Base-by-base conservation (phyloP, 2,329 filamentous ascomycete genomes). In the Penicillium sp. region DNA sequence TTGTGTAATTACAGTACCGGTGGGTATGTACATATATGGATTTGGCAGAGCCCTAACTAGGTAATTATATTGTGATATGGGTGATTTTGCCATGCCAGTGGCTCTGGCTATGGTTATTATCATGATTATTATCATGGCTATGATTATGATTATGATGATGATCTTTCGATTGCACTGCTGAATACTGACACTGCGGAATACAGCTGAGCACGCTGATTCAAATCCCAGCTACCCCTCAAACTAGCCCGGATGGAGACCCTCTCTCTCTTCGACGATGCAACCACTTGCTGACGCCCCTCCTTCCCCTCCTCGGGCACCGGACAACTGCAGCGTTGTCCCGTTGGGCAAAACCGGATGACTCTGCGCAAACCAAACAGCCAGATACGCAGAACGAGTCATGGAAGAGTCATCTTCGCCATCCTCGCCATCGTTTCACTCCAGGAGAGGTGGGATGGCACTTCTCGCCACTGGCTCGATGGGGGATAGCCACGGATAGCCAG, bases 241-340 rank as follows among this genome's bases (percentile, higher is more conserved):
- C 60, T 60, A 62, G 58, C 49, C 60, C 54, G 40, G 52, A 61
- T 62, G 59, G 52, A 62, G 58, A 61, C 41, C 24, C 29, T 55
- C 34, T 26, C 10, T 13, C 15, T 44, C 39, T 48, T 49, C 27
- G 29, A 47, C 41, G 34, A 49, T 54, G 36, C 47, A 52, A 42
- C 51, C 23, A 45, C 42, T 51, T n/a, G 56, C 48, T 50, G 44
- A 51, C 49, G 42, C 39, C 47, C 48, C 39, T 36, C 29, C 29
- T 26, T 34, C 55, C 37, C 48, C 48, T 51, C 42, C 23, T 61
- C 41, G 49, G 54, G 54, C 56, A 55, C 18, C 55, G 39, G 57
- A 49, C 57, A 58, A 55, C 57, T 56, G 55, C 36, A 40, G 20
- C 51, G 52, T 47, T 46, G 13, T 46, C 20, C 8, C 23, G 46